Percentiles rank a stretch among this genome's conserved stretches.
Evolutionary conservation across 192 early-diverging fungal genomes (phyloP).

Genomic region (Rhizophlyctis rosea): DNA sequence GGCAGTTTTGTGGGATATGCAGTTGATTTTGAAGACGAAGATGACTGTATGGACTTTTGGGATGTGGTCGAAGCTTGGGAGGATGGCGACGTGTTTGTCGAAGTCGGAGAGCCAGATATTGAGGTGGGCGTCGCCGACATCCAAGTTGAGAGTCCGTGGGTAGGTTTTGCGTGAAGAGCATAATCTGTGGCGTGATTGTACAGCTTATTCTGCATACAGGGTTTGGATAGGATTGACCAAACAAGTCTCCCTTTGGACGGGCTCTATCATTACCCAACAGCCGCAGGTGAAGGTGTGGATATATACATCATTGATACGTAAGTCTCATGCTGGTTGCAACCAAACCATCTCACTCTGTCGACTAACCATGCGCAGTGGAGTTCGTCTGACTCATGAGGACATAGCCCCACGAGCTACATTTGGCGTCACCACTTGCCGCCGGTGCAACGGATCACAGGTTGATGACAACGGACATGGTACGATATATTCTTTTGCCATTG

Average conservation of each 20-base stretch:
- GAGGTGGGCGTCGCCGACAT: background rate
- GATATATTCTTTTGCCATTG: too few relatives aligned
- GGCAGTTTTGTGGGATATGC: background rate
- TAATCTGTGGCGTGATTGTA: background rate
- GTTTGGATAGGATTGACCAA: slow-evolving; percentile 15
- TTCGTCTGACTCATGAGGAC: too few relatives aligned
- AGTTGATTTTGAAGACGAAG: background rate
- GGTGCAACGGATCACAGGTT: too few relatives aligned
- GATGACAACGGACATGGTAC: too few relatives aligned
- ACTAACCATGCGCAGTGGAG: background rate
- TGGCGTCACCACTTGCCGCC: too few relatives aligned
- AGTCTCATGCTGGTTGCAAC: slow-evolving; percentile 4
- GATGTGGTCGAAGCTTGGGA: background rate
- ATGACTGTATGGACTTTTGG: background rate
- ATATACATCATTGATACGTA: slow-evolving; percentile 37
- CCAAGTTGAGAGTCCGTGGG: background rate
- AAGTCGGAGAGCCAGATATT: background rate
- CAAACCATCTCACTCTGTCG: background rate
- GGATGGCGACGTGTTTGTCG: slow-evolving; percentile 1
- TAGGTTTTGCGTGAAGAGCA: background rate
- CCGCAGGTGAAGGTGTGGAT: slow-evolving; percentile 21
- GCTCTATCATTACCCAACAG: slow-evolving; percentile 4
- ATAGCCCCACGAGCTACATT: too few relatives aligned
- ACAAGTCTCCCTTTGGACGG: slow-evolving; percentile 3
- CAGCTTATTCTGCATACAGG: background rate